Base-by-base conservation (phyloP, 306 rosid species). In the Vigna reflexopilosa region DNA sequence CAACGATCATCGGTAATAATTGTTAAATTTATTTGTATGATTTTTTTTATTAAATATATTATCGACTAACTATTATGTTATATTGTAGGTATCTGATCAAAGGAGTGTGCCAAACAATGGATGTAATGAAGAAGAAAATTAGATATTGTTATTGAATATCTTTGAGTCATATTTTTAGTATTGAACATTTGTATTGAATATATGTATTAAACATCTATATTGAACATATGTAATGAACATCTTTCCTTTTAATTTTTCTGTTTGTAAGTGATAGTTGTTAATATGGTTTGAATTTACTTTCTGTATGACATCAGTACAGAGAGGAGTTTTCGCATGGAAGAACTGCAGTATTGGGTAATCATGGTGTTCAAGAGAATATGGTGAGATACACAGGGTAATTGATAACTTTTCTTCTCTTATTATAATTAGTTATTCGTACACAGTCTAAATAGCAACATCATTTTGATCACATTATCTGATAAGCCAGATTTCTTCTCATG, bases 371-470 rank as follows among this genome's bases (percentile, higher is more conserved):
- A 77, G 76, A 45, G 82, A 76, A 76, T 55, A 77, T 85, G 88
- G 85, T 88, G 92, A 88, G 87, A 72, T 84, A 70, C 5, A 67
- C 73, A 32, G 80, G 87, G 90, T 81, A 80, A 87, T 86, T 74
- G 77, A 24, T 64, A 9, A 17, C 28, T 61, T 22, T 22, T 22
- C 1, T 22, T 72, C 17, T 14, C 47, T 13, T 52, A 3, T 24
- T 36, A 14, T 3, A 24, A 36, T 14, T 24, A n/a, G 6, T 54
- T 68, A 5, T 15, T 40, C 12, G 4, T 28, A 44, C 45, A 40
- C 28, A 3, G 55, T 62, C 51, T 59, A 17, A 54, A 9, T 9
- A 48, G 28, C 16, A 30, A 55, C 45, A 24, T 13, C 51, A 15
- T 47, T 63, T 77, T 44, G 67, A 24, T 38, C 48, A 36, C 47